Conservation (phyloP, 2,329 filamentous ascomycete genomes). For the Xylaria sp. region DNA sequence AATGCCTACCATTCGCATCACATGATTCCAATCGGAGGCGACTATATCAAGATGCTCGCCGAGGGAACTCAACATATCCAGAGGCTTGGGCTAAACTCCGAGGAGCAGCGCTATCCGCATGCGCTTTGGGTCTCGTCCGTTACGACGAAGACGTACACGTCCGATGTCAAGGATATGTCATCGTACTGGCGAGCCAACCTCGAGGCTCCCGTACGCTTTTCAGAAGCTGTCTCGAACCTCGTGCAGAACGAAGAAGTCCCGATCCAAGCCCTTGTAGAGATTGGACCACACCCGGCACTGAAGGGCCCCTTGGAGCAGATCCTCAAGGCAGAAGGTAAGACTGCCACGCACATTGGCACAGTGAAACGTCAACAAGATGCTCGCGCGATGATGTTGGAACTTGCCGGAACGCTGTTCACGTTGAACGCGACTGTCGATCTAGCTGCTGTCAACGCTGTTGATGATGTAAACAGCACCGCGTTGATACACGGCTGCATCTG, state of each 20-base stretch:
- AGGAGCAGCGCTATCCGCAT: background rate
- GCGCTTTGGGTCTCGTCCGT: constrained; percentile 11
- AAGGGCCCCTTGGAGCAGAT: constrained; percentile 11
- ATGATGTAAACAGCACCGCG: background rate
- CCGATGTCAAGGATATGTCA: background rate
- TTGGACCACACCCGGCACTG: constrained; percentile 15
- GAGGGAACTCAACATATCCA: background rate
- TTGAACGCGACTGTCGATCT: constrained; percentile 9
- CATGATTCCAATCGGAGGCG: constrained; percentile 16
- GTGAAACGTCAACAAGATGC: constrained; percentile 2
- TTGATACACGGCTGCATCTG: constrained; percentile 8
- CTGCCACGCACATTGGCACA: background rate
- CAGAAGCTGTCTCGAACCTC: constrained; percentile 1
- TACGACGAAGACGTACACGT: background rate
- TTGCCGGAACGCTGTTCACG: constrained; percentile 11
- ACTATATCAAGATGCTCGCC: background rate
- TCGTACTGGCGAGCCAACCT: constrained; percentile 19
- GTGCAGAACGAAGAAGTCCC: background rate
- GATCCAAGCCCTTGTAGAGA: constrained; percentile 9
- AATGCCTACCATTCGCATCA: constrained; percentile 31
- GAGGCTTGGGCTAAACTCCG: background rate
- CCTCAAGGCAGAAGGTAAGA: background rate
- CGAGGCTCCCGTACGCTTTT: constrained; percentile 16
- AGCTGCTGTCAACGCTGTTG: constrained; percentile 9
- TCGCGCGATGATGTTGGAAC: background rate